Evolutionary conservation across 441 rosid species (phyloP), one percentile per base, ranked within the genome.

Genomic region (Erodium trifolium): DNA sequence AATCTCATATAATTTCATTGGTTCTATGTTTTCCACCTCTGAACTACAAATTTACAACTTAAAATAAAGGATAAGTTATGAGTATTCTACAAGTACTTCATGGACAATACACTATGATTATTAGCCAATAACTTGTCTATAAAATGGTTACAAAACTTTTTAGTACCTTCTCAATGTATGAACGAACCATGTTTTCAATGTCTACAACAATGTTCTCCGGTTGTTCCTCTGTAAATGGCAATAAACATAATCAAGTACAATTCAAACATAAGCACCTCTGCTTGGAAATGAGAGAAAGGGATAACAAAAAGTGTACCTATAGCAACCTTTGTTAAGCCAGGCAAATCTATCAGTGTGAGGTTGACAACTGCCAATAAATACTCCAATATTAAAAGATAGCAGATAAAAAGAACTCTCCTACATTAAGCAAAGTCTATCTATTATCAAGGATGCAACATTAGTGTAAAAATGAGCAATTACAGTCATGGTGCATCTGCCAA

Each of bases 291-390:
- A 55, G 62, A 55, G 19, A 16, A 17, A 11, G 17, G 68, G 27
- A 17, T n/a, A 5, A 12, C 60, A 35, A n/a, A 31, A 63, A 41
- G 67, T 73, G 86, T 87, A 94, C 98, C 99, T 80, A 90, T 94
- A 75, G 99, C 99, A 77, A 94, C 99, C 86, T 94, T 94, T 2
- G 98, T 94, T 94, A 94, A 86, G 34, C 99, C 99, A 76, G 99
- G 99, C 76, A 94, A 91, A 88, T 94, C 99, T 70, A 94, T 87
- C 70, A 94, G 88, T 63, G 99, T 94, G 81, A 94, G 79, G 77
- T 94, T 92, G 82, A 94, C 99, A 78, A 94, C 99, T 94, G 97
- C 75, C 62, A 55, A 55, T 14, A 55, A 8, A 70, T 69, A 62
- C 73, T 23, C 72, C 69, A 72, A 78, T 19, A 59, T 72, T 51